Evolutionary conservation across 164 flowering plant genomes (phyloP).

Genomic region (Umbellularia californica): DNA sequence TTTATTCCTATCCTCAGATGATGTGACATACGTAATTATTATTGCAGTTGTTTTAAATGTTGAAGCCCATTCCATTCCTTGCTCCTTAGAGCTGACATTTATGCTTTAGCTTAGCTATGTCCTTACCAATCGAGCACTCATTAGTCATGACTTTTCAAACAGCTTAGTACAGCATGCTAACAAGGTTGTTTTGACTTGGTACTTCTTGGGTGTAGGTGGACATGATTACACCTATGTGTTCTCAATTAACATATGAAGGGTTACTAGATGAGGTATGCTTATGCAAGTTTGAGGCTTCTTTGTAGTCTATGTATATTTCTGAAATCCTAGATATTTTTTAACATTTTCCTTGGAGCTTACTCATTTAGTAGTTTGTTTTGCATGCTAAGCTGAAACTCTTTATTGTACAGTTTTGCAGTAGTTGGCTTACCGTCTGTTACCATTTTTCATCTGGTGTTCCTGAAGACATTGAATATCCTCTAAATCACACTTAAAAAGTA

Average conservation of each 20-base stretch:
- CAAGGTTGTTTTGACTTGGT: conserved; percentile 5
- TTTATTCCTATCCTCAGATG: neutral
- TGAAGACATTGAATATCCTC: neutral
- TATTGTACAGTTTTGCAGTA: neutral
- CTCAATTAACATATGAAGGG: conserved; percentile 95
- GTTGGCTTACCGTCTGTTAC: neutral
- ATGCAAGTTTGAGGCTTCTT: neutral
- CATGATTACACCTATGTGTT: conserved; percentile 92
- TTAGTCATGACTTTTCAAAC: too few species aligned
- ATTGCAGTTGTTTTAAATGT: neutral
- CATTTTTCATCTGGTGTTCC: neutral
- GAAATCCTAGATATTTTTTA: neutral
- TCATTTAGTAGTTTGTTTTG: conserved; percentile 3
- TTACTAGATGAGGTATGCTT: conserved; percentile 81
- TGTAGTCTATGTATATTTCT: neutral
- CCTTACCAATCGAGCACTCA: neutral
- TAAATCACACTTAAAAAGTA: too few species aligned
- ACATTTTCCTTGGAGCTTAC: neutral
- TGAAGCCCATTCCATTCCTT: neutral
- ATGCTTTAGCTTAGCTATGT: neutral
- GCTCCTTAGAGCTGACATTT: neutral
- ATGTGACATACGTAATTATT: neutral
- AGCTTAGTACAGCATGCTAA: neutral
- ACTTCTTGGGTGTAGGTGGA: conserved; percentile 60
- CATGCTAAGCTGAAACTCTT: neutral